Evolutionary conservation across 1,139 yeast species (phyloP), one percentile per base, ranked within the genome.

Genomic region (Yamadazyma triangularis): DNA sequence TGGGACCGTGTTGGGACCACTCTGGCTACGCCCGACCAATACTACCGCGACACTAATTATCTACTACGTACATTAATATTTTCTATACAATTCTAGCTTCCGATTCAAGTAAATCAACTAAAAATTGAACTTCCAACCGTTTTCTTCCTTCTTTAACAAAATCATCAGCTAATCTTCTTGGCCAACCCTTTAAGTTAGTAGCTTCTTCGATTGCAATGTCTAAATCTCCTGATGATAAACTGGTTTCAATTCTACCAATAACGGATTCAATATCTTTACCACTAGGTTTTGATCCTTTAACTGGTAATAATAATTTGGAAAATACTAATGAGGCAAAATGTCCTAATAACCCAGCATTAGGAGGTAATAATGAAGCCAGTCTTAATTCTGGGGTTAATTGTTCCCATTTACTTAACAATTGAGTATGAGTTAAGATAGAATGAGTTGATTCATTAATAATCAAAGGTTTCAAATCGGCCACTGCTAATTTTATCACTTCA

Each of bases 311-410:
- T 36, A 89, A 72, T 49, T 76, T 76, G 29, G 95, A 83, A 52
- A 89, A 85, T 8, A 87, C 36, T 41, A 73, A 63, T 10, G 97
- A 89, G 8, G 94, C 73, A 31, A 88, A 58, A 58, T 91, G 96
- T 26, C 96, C 97, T 47, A 91, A 74, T 36, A 91, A 74, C 49
- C 98, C 98, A 20, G 98, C 95, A 54, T 89, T 85, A 47, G 94
- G 95, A 31, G 97, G 97, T 41, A 86, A 73, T 46, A 88, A 63
- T 9, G 96, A 80, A 8, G 95, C 91, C 18, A 88, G 78, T 58
- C 95, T 80, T 51, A 91, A 77, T 59, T 89, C 95, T 13, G 95
- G 95, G 13, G 76, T 80, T 39, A 91, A 70, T 36, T 79, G 65
- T 44, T 79, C 77, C 83, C 91, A 83, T 56, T 88, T 74, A 30